These are phyloP conservation scores for Austroboletus novae-zelandiae DNA, from an alignment of 1,284 basidiomycete genomes.

Conservation along the genomic window DNA sequence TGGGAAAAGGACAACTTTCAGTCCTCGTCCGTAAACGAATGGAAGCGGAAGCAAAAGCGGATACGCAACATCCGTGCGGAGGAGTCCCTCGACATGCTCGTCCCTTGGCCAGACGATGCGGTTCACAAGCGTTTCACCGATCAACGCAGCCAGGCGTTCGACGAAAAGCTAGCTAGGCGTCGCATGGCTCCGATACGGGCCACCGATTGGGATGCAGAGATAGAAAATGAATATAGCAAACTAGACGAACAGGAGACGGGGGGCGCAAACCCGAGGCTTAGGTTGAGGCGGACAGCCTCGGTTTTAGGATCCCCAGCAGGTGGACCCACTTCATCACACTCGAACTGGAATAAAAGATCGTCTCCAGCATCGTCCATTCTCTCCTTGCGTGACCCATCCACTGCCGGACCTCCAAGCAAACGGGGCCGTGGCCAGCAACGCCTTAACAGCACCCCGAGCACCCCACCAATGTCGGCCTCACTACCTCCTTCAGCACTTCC, in stretches of 20 bases:
- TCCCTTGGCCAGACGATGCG: constrained; percentile 35
- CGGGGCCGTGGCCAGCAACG: constrained; percentile 6
- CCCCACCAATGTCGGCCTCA: constrained; percentile 10
- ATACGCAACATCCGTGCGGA: constrained; percentile 17
- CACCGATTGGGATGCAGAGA: constrained; percentile 27
- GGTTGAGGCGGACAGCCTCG: constrained; percentile 16
- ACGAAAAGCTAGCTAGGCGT: constrained; percentile 38
- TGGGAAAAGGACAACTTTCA: constrained; percentile 33
- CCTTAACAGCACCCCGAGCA: constrained; percentile 5
- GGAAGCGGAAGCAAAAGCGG: constrained; percentile 26
- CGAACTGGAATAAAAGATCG: constrained; percentile 4
- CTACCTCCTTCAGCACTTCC: constrained; percentile 2
- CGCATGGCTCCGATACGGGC: constrained; percentile 10
- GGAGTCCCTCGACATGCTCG: constrained; percentile 22
- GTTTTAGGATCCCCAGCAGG: constrained; percentile 7
- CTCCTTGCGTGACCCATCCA: constrained; percentile 17
- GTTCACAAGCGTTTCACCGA: constrained; percentile 42
- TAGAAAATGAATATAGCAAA: constrained; percentile 19
- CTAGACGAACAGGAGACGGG: constrained; percentile 30
- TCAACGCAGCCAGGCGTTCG: constrained; percentile 41
- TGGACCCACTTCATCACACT: constrained; percentile 5
- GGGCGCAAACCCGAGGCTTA: constrained; percentile 24
- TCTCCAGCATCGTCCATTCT: constrained; percentile 16
- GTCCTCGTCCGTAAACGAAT: constrained; percentile 22
- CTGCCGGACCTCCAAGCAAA: constrained; percentile 11